Evolutionary conservation across 2,329 filamentous ascomycete genomes (phyloP).

Genomic region (Hyphodiscus sp.): DNA sequence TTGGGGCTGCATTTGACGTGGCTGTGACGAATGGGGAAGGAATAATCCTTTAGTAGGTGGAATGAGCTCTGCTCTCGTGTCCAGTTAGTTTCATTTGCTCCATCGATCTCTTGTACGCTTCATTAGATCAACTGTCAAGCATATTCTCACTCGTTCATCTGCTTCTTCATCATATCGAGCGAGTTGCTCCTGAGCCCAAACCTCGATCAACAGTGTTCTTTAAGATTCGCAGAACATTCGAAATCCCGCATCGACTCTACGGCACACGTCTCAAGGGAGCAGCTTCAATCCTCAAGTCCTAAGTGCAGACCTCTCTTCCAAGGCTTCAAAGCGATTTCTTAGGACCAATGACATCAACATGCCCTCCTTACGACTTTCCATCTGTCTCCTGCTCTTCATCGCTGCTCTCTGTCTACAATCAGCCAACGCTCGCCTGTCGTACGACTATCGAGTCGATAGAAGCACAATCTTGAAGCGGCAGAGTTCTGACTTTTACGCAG

Average conservation of each 20-base stretch:
- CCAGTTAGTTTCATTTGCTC: no score
- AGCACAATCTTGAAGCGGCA: slow-evolving; percentile 14
- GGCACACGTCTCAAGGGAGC: neutral
- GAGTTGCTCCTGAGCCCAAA: no score
- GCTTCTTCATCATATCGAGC: no score
- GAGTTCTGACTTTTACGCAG: slow-evolving; percentile 2
- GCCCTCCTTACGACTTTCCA: neutral
- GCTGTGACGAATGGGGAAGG: no score
- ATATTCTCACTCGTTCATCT: no score
- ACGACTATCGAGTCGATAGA: slow-evolving; percentile 18
- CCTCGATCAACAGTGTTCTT: no score
- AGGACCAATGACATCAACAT: neutral
- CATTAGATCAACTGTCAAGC: no score
- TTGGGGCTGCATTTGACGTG: no score
- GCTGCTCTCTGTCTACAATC: neutral
- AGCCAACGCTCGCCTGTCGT: slow-evolving; percentile 5
- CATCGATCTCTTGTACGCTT: no score
- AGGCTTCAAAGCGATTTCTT: neutral
- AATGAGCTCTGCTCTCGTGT: no score
- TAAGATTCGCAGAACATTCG: no score
- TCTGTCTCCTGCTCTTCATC: neutral
- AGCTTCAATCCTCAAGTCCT: neutral
- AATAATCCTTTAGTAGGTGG: no score
- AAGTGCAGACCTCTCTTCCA: neutral
- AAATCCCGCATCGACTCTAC: neutral